These are phyloP conservation scores for Wallacemonas sp. DNA, from an alignment of 208 protist genomes.

Conservation along the genomic window DNA sequence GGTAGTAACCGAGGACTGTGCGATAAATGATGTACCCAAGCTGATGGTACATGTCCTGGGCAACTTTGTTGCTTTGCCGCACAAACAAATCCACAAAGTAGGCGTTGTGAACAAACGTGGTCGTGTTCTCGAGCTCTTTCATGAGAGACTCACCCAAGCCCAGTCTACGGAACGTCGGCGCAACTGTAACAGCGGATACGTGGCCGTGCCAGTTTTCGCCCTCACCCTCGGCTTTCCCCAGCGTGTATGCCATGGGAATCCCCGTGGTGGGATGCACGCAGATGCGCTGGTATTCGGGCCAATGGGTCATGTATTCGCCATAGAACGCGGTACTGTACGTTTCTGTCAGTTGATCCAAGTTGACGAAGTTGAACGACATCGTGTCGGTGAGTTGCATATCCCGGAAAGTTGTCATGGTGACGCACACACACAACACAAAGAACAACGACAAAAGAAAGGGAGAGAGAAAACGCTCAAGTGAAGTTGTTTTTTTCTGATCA, in stretches of 20 bases:
- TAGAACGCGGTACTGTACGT: slow-evolving; percentile 98
- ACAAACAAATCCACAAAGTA: slow-evolving; percentile 99
- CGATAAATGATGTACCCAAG: slow-evolving; percentile 98
- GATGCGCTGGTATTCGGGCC: slow-evolving; percentile 96
- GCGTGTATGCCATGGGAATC: slow-evolving; percentile 95
- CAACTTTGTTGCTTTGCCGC: slow-evolving; percentile 96
- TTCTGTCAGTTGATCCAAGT: slow-evolving; percentile 97
- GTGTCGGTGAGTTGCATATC: slow-evolving; percentile 93
- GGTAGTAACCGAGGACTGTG: slow-evolving; percentile 87
- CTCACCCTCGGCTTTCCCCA: slow-evolving; percentile 97
- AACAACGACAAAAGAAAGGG: neutral
- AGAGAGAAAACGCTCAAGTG: neutral
- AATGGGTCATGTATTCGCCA: slow-evolving; percentile 96
- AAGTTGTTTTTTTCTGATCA: too few relatives aligned
- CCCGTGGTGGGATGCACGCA: slow-evolving; percentile 89
- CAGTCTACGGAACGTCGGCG: slow-evolving; percentile 96
- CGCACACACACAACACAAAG: neutral
- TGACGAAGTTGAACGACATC: slow-evolving; percentile 96
- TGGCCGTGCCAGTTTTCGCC: slow-evolving; percentile 97
- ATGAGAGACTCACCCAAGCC: slow-evolving; percentile 95
- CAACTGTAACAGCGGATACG: slow-evolving; percentile 98
- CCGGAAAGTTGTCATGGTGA: slow-evolving; percentile 92
- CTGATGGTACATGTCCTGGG: slow-evolving; percentile 97
- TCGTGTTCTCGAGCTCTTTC: slow-evolving; percentile 93
- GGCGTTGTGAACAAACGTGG: slow-evolving; percentile 86